Evolutionary conservation across 192 early-diverging fungal species (phyloP), one percentile per base, ranked within the genome.

Genomic region (Umbelopsis ramanniana): DNA sequence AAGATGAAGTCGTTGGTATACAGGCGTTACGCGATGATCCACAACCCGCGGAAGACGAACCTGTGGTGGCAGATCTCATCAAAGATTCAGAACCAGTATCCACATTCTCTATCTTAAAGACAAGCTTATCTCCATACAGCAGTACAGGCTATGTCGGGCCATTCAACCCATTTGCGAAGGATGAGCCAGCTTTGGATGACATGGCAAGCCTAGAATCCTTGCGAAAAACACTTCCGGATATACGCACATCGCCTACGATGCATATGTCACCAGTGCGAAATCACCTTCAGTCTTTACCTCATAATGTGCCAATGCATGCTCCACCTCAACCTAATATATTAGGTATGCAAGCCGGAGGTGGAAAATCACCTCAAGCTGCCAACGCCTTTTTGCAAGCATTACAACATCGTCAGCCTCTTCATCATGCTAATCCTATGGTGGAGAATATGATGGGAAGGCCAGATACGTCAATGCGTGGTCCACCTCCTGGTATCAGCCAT

Each of bases 1-100:
- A 63, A 63, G 57, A 63, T 19, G 57, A 63, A 35, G 57, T 63
- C 19, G 57, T 63, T 35, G 57, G 57, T 17, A 35, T 63, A 19
- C 26, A 63, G 7, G 57, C 57, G 0, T 15, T 63, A 29, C 26
- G 57, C 12, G 57, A 63, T 37, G 57, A 63, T 14, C 9, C 57
- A n/a, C 4, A 33, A 12, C 57, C 23, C 0, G 57, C 26, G 5
- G 10, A 6, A 63, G 57, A 43, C 6, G 8, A 63, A 37, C 33
- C 57, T 14, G 29, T 17, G 35, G 29, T 17, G 35, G 29, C 26
- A 2, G 57, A 63, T 19, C 4, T 11, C 35, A 1, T 37, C 11
- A 63, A 63, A 33, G 57, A 63, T 37, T 19, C 57, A 37, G 26
- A 37, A 35, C 57, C 57, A 29, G 26, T 63, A 35, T 38, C 57